phyloP scores from a whole-genome alignment of 2,329 filamentous ascomycete genomes.

The Atkinsonella hypoxylon region DNA sequence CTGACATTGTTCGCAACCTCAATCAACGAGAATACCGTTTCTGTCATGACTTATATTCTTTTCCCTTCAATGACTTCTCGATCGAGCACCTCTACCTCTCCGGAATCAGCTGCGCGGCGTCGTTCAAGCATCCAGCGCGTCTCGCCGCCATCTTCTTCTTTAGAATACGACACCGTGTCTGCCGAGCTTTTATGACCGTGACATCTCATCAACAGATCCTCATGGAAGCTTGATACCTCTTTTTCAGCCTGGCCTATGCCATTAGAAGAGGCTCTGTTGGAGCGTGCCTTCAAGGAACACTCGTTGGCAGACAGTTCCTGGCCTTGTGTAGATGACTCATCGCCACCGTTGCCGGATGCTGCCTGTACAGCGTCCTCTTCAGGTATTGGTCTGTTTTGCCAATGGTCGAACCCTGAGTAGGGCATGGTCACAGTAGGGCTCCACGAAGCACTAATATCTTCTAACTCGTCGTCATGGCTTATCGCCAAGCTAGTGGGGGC shows the following conservation, averaged over 20 bases:
- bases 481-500: conserved; percentile 37
- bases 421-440: conserved; percentile 40
- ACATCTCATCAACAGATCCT: conserved; percentile 18
- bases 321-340: background rate
- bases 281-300: background rate
- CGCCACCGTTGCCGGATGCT: background rate
- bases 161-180: conserved; percentile 60
- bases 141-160: conserved; percentile 47
- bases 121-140: conserved; percentile 60
- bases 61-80: conserved; percentile 51
- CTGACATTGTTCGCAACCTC: background rate
- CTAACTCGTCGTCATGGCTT: conserved; percentile 36
- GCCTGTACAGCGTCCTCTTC: background rate
- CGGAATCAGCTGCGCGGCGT: conserved; percentile 51
- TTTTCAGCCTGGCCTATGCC: conserved; percentile 1
- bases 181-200: conserved; percentile 44
- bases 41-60: conserved; percentile 24
- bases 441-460: conserved; percentile 31
- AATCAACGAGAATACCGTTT: background rate
- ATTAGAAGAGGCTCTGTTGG: conserved; percentile 1
- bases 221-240: conserved; percentile 7
- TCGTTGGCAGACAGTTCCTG: background rate
- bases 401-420: conserved; percentile 14
- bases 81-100: conserved; percentile 52
- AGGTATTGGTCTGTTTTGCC: background rate